Conservation (phyloP, 2,329 filamentous ascomycete genomes). For the Trichoderma sp. region DNA sequence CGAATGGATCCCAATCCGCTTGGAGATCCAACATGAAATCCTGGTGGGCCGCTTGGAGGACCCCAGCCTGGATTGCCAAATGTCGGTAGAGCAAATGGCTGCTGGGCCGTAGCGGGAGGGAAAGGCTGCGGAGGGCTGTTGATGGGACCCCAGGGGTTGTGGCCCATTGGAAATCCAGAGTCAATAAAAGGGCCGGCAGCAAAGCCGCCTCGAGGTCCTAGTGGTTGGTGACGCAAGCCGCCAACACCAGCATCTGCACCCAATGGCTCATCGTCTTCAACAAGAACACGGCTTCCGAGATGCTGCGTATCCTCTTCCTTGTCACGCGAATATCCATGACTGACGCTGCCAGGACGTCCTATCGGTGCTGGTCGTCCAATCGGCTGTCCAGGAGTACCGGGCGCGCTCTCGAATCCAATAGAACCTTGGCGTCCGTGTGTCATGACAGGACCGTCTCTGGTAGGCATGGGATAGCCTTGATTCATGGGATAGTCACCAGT, state of each 20-base stretch:
- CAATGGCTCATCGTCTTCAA: constrained; percentile 70
- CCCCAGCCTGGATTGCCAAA: constrained; percentile 46
- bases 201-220: constrained; percentile 49
- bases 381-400: constrained; percentile 62
- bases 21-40: constrained; percentile 39
- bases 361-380: constrained; percentile 85
- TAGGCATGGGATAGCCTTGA: constrained; percentile 36
- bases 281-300: constrained; percentile 84
- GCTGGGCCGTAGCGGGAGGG: constrained; percentile 39
- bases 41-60: constrained; percentile 35
- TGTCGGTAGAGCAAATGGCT: constrained; percentile 49
- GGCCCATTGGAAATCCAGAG: constrained; percentile 40
- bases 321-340: constrained; percentile 52
- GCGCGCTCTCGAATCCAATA: constrained; percentile 62
- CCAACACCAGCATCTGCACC: constrained; percentile 35
- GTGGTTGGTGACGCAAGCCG: constrained; percentile 51
- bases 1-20: constrained; percentile 34
- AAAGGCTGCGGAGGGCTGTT: constrained; percentile 39
- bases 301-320: constrained; percentile 73
- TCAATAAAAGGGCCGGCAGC: constrained; percentile 46
- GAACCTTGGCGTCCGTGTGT: constrained; percentile 78
- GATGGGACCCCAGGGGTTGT: constrained; percentile 46
- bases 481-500: constrained; percentile 35
- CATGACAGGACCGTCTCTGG: constrained; percentile 33
- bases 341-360: constrained; percentile 77